Percentiles rank a stretch among this genome's conserved stretches.
Evolutionary conservation across 306 rosid genomes (phyloP).

Genomic region (Corylus americana): DNA sequence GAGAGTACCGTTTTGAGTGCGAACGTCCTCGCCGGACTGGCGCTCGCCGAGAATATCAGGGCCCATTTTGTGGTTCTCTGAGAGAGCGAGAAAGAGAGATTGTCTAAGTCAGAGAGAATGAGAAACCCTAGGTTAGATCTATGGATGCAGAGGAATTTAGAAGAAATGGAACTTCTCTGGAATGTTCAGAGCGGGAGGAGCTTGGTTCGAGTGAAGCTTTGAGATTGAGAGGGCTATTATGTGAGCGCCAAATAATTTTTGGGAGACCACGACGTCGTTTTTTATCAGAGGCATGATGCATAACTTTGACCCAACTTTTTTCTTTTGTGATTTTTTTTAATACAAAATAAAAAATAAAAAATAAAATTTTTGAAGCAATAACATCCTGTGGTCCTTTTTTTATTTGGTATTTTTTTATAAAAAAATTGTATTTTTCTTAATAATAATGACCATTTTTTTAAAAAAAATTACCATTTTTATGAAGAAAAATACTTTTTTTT

Average conservation of each 20-base stretch:
- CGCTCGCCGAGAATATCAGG: constrained; percentile 90
- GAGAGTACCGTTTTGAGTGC: constrained; percentile 82
- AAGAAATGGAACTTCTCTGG: background rate
- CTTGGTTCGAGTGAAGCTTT: background rate
- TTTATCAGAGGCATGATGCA: too few relatives aligned
- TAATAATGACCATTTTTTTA: too few relatives aligned
- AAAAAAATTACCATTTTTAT: too few relatives aligned
- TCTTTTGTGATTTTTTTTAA: too few relatives aligned
- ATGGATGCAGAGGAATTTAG: background rate
- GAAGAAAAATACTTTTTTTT: too few relatives aligned
- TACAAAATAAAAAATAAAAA: too few relatives aligned
- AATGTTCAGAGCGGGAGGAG: constrained; percentile 5
- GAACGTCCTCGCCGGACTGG: constrained; percentile 92
- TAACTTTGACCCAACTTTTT: too few relatives aligned
- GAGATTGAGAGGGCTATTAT: too few relatives aligned
- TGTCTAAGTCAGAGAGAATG: background rate
- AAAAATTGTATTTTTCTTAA: too few relatives aligned
- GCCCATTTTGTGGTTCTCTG: constrained; percentile 44
- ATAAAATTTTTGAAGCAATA: too few relatives aligned
- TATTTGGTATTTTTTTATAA: too few relatives aligned
- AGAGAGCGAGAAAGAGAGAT: background rate
- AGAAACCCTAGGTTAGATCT: constrained; percentile 33
- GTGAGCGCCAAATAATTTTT: constrained; percentile 8
- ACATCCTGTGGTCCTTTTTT: too few relatives aligned
- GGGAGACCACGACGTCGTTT: constrained; percentile 25